Percentiles rank a stretch among this genome's conserved stretches.
phyloP scores from a whole-genome alignment of 345 rosid species.

The sweet orange (Citrus sinensis) region DVS_A1.0 CM039168.1:987001-987500 shows the following conservation, averaged over 20 bases:
- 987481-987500: too few relatives aligned
- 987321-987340: too few relatives aligned
- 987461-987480: too few relatives aligned
- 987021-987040: slow-evolving; percentile 58
- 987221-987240: not conserved
- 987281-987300: too few relatives aligned
- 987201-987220: not conserved
- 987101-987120: slow-evolving; percentile 46
- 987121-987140: slow-evolving; percentile 22
- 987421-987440: too few relatives aligned
- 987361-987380: too few relatives aligned
- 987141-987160: not conserved
- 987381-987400: too few relatives aligned
- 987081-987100: slow-evolving; percentile 55
- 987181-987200: accelerated
- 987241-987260: not conserved
- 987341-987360: too few relatives aligned
- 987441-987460: too few relatives aligned
- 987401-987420: too few relatives aligned
- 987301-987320: too few relatives aligned
- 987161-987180: accelerated
- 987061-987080: slow-evolving; percentile 44
- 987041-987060: slow-evolving; percentile 57
- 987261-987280: too few relatives aligned
- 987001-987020: slow-evolving; percentile 50